Evolutionary conservation across 2,329 filamentous ascomycete species (phyloP).

Genomic region (Penicillium occitanis): DNA sequence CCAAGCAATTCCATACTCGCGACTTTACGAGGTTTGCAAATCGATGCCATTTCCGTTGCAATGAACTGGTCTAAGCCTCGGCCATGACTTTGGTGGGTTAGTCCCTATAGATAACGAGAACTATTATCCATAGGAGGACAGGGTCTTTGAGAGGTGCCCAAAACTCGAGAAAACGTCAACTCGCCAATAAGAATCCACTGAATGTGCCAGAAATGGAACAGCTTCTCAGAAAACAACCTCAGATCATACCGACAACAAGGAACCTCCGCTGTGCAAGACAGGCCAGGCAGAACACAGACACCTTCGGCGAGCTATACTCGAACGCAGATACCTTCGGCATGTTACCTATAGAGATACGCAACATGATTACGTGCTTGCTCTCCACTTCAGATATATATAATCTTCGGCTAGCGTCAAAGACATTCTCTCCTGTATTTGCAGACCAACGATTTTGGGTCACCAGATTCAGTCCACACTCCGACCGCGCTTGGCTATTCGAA

Average conservation of each 20-base stretch:
- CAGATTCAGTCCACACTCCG: neutral
- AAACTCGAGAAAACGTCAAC: too few relatives aligned
- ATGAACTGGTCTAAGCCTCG: neutral
- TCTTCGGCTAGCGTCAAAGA: neutral
- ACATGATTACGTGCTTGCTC: neutral
- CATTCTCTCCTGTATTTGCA: neutral
- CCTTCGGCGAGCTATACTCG: neutral
- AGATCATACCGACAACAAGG: neutral
- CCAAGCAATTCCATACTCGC: neutral
- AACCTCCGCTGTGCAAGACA: neutral
- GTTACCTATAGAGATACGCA: neutral
- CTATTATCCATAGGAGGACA: neutral
- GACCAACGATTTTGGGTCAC: neutral
- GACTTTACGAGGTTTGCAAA: neutral
- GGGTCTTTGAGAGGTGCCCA: neutral
- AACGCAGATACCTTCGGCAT: neutral
- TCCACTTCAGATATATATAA: neutral
- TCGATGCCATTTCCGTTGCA: neutral
- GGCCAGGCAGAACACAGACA: neutral
- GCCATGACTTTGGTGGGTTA: neutral
- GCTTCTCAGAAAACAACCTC: neutral
- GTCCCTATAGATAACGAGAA: neutral
- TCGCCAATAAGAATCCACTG: neutral
- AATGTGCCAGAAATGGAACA: neutral
- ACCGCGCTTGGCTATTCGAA: neutral